Conservation (phyloP, 1,139 yeast genomes). For the Geotrichum histeridarum region DNA sequence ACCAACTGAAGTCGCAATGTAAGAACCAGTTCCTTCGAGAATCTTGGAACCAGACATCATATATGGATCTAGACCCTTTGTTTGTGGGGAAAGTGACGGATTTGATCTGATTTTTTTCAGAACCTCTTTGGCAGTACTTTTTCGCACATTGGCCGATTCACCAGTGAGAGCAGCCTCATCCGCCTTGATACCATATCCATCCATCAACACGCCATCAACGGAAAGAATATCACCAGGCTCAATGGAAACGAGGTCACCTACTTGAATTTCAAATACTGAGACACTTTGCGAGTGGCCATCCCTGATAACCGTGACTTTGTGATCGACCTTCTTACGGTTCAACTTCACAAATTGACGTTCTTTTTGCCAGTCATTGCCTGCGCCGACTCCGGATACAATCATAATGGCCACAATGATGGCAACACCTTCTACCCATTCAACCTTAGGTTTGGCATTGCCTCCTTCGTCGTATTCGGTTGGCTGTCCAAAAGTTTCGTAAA, state of each 20-base stretch:
- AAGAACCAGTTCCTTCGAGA: conserved; percentile 80
- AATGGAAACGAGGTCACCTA: conserved; percentile 75
- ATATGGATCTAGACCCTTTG: conserved; percentile 61
- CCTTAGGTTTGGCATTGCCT: conserved; percentile 68
- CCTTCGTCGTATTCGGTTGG: conserved; percentile 72
- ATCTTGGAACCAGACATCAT: conserved; percentile 88
- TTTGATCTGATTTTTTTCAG: conserved; percentile 29
- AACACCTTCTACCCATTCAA: conserved; percentile 98
- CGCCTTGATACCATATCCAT: conserved; percentile 70
- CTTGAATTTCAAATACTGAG: conserved; percentile 70
- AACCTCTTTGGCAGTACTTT: conserved; percentile 53
- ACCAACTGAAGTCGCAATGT: conserved; percentile 88
- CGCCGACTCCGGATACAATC: conserved; percentile 89
- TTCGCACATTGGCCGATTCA: conserved; percentile 77
- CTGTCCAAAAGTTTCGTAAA: conserved; percentile 87
- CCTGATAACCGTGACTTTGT: conserved; percentile 71
- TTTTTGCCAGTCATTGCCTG: conserved; percentile 92
- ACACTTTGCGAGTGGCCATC: conserved; percentile 64
- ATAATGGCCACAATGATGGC: conserved; percentile 89
- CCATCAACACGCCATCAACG: conserved; percentile 74
- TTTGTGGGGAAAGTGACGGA: conserved; percentile 24
- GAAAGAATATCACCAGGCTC: conserved; percentile 96
- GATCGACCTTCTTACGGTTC: conserved; percentile 72
- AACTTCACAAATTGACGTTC: conserved; percentile 88
- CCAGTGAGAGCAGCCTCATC: conserved; percentile 95